phyloP scores from a whole-genome alignment of 129 eudicot species.

The Flaveria bidentis region DNA sequence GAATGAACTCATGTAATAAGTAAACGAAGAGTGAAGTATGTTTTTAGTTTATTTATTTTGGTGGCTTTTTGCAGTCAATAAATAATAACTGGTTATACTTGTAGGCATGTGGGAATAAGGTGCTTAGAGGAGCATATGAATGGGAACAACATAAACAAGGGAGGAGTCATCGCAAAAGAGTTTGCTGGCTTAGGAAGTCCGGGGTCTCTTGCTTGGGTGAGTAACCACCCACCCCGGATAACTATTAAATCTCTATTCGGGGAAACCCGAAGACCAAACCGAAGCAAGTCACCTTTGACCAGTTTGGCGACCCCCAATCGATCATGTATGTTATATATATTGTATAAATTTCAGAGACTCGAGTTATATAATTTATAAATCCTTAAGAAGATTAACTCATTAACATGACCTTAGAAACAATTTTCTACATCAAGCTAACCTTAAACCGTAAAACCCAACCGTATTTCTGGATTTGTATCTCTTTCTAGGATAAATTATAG shows the following conservation, averaged over 20 bases:
- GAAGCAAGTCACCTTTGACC: too few species aligned
- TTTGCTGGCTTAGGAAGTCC: constrained; percentile 60
- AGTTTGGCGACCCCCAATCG: too few species aligned
- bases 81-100: constrained; percentile 1
- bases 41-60: neutral
- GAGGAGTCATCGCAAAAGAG: constrained; percentile 75
- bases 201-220: constrained; percentile 36
- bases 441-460: neutral
- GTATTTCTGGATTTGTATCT: neutral
- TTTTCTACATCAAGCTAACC: neutral
- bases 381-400: too few species aligned
- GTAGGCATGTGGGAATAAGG: constrained; percentile 84
- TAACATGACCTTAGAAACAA: too few species aligned
- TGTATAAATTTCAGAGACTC: too few species aligned
- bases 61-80: neutral
- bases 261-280: neutral
- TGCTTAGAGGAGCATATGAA: constrained; percentile 87
- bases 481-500: neutral
- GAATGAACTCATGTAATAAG: too few species aligned
- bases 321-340: too few species aligned
- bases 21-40: too few species aligned
- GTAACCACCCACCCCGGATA: constrained; percentile 3
- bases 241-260: neutral
- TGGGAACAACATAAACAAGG: constrained; percentile 97
- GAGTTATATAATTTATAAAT: too few species aligned